A percentile compares a stretch with the other conserved stretches of the same genome.
Conservation (phyloP, 495 filamentous ascomycete species). For the Penicillium tannophilum region DNA sequence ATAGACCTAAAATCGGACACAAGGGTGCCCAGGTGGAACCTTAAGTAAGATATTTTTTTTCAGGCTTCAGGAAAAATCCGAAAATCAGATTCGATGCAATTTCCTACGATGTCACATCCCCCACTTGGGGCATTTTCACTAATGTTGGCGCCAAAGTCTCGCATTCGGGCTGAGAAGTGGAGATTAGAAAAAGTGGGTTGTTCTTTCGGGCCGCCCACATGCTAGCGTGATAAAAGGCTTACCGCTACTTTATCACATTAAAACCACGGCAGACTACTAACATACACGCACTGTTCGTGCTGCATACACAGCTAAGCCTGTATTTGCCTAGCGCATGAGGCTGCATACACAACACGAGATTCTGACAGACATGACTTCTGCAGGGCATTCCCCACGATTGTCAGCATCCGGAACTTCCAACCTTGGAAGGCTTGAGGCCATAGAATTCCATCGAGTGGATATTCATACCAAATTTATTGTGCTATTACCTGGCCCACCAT, state of each 20-base stretch:
- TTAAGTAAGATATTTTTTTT: no score
- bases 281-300: not conserved
- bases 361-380: not conserved
- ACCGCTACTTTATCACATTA: not conserved
- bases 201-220: not conserved
- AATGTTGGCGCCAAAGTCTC: not conserved
- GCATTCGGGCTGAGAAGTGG: not conserved
- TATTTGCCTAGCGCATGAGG: not conserved
- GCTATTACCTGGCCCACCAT: not conserved
- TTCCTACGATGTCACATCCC: no score
- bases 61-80: no score
- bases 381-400: not conserved
- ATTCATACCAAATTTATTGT: not conserved
- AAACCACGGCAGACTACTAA: not conserved
- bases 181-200: not conserved
- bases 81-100: no score
- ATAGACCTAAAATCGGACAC: no score
- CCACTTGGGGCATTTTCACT: not conserved
- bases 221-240: not conserved
- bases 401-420: not conserved
- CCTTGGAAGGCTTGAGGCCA: not conserved
- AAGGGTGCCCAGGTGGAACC: no score
- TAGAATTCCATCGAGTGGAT: not conserved
- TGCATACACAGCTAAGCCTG: not conserved
- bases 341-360: not conserved